phyloP scores from a whole-genome alignment of 371 early-diverging fungal species.

The Mucor circinelloides region DNA sequence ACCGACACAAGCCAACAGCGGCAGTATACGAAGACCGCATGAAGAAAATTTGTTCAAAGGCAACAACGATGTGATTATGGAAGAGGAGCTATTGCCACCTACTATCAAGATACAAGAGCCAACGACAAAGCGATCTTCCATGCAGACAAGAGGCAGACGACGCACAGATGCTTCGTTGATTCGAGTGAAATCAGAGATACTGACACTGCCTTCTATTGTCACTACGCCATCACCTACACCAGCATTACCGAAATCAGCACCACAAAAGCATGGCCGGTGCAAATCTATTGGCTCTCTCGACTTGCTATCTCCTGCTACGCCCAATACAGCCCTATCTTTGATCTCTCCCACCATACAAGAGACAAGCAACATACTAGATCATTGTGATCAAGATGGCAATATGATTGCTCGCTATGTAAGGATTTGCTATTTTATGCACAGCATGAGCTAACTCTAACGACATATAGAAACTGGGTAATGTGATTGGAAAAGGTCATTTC shows the following conservation, averaged over 20 bases:
- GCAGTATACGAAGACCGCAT: constrained; percentile 8
- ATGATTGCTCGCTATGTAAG: constrained; percentile 56
- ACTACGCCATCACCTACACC: background rate
- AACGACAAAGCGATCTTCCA: background rate
- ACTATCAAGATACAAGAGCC: constrained; percentile 1
- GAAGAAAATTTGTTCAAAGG: constrained; percentile 6
- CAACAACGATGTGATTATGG: background rate
- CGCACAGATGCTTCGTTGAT: constrained; percentile 9
- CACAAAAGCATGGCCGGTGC: background rate
- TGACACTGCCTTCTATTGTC: background rate
- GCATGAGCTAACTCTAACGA: background rate
- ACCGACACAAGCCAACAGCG: background rate
- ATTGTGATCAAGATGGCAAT: constrained; percentile 53
- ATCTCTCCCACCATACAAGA: background rate
- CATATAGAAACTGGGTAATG: constrained; percentile 79
- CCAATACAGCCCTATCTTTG: background rate
- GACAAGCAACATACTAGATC: background rate
- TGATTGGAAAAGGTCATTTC: constrained; percentile 92
- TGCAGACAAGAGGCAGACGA: constrained; percentile 3
- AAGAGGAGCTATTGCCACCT: background rate
- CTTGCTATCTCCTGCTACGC: background rate
- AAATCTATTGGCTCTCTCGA: constrained; percentile 8
- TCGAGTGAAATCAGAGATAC: background rate
- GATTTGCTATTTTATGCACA: background rate
- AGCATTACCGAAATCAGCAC: background rate